A percentile compares a stretch with the other conserved stretches of the same genome.
These are phyloP conservation scores for Cardamine resedifolia DNA, from an alignment of 345 rosid species.

Conservation along the genomic window DNA sequence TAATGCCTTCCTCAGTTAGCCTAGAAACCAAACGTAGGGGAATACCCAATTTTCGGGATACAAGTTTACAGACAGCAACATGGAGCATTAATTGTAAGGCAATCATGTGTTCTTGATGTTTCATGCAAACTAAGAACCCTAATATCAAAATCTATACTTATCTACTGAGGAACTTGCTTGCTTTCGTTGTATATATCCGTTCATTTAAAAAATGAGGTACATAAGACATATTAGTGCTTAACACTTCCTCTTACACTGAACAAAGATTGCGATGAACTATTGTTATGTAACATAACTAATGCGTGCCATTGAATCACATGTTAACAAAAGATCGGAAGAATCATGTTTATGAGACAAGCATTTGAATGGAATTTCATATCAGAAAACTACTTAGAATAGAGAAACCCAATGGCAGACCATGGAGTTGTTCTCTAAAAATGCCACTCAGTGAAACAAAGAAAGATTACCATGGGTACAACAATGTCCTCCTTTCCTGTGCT, in stretches of 20 bases:
- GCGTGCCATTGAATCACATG: neutral
- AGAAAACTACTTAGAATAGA: neutral
- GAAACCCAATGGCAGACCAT: neutral
- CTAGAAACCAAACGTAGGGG: neutral
- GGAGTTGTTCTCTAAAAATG: neutral
- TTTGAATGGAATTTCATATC: neutral
- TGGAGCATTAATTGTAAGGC: neutral
- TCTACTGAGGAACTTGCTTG: neutral
- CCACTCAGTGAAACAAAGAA: conserved; percentile 11
- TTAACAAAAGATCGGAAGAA: neutral
- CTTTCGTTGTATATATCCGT: neutral
- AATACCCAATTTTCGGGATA: neutral
- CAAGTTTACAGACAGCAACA: neutral
- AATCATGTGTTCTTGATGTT: neutral
- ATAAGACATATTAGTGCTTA: neutral
- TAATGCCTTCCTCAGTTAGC: neutral
- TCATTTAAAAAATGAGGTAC: neutral
- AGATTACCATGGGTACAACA: conserved; percentile 90
- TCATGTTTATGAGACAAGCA: neutral
- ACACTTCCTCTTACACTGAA: neutral
- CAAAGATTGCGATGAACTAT: neutral
- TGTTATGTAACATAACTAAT: neutral
- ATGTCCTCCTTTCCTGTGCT: conserved; percentile 93
- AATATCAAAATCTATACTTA: neutral
- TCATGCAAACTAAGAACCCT: neutral